These are phyloP conservation scores for Podila verticillata DNA, from an alignment of 192 early-diverging fungal genomes.

Conservation along the genomic window DNA sequence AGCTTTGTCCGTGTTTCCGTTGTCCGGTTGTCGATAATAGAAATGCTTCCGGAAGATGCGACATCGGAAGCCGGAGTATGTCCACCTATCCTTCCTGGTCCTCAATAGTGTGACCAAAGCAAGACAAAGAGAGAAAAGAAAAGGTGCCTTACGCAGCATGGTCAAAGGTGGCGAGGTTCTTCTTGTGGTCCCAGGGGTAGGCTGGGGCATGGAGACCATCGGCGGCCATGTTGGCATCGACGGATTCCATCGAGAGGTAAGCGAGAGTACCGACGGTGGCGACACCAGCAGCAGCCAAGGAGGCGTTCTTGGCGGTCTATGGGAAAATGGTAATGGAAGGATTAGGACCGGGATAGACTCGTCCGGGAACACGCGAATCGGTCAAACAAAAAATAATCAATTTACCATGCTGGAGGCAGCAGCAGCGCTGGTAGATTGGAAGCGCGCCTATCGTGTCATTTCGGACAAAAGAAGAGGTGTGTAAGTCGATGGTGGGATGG, in stretches of 20 bases:
- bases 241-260: slow-evolving; percentile 52
- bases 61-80: too few relatives aligned
- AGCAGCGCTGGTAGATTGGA: slow-evolving; percentile 48
- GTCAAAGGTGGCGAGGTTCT: slow-evolving; percentile 88
- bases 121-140: not conserved
- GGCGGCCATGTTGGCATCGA: slow-evolving; percentile 87
- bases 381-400: not conserved
- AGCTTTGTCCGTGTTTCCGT: too few relatives aligned
- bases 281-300: slow-evolving; percentile 46
- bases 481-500: not conserved
- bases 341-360: slow-evolving; percentile 1
- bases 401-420: slow-evolving; percentile 42
- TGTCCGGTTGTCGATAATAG: too few relatives aligned
- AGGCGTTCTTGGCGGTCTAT: slow-evolving; percentile 46
- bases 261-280: slow-evolving; percentile 47
- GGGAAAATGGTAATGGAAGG: not conserved
- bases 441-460: slow-evolving; percentile 20
- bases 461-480: not conserved
- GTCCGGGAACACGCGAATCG: slow-evolving; percentile 5
- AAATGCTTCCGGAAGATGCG: too few relatives aligned
- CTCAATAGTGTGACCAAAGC: not conserved
- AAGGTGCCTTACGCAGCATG: slow-evolving; percentile 77
- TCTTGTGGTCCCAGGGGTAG: slow-evolving; percentile 90
- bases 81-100: not conserved
- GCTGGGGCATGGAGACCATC: slow-evolving; percentile 92